Evolutionary conservation across 1,284 basidiomycete species (phyloP).

Genomic region (Ustilago vetiveriae): DNA sequence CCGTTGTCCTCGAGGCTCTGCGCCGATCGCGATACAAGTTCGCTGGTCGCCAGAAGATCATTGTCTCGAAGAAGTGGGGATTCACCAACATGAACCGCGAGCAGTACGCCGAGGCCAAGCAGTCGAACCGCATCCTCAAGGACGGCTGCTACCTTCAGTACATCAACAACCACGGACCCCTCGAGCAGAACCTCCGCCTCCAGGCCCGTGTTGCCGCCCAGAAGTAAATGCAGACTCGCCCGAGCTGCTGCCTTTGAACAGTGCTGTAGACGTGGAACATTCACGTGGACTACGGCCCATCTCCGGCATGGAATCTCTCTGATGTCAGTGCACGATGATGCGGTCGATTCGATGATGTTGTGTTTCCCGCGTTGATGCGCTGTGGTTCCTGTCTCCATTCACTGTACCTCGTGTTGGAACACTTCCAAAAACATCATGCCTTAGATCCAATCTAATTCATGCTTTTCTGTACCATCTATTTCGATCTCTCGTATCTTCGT

Average conservation of each 20-base stretch:
- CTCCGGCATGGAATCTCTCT: no score
- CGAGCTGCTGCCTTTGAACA: conserved; percentile 2
- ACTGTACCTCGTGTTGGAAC: conserved; percentile 11
- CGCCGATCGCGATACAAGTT: conserved; percentile 91
- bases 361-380: conserved; percentile 24
- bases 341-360: background rate
- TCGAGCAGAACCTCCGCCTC: conserved; percentile 64
- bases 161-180: conserved; percentile 64
- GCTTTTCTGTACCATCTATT: conserved; percentile 32
- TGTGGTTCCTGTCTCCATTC: conserved; percentile 17
- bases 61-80: conserved; percentile 77
- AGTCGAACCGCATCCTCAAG: conserved; percentile 71
- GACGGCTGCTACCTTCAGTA: conserved; percentile 66
- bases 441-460: conserved; percentile 35
- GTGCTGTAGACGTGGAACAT: conserved; percentile 19
- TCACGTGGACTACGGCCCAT: background rate
- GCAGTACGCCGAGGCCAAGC: conserved; percentile 88
- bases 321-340: background rate
- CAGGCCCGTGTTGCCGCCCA: conserved; percentile 64
- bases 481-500: background rate
- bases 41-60: conserved; percentile 99
- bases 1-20: conserved; percentile 94
- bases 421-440: conserved; percentile 22
- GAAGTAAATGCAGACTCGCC: conserved; percentile 53
- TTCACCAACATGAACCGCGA: conserved; percentile 94